Evolutionary conservation across 495 filamentous ascomycete species (phyloP), one percentile per base, ranked within the genome.

Genomic region (Podospora anserina): DNA sequence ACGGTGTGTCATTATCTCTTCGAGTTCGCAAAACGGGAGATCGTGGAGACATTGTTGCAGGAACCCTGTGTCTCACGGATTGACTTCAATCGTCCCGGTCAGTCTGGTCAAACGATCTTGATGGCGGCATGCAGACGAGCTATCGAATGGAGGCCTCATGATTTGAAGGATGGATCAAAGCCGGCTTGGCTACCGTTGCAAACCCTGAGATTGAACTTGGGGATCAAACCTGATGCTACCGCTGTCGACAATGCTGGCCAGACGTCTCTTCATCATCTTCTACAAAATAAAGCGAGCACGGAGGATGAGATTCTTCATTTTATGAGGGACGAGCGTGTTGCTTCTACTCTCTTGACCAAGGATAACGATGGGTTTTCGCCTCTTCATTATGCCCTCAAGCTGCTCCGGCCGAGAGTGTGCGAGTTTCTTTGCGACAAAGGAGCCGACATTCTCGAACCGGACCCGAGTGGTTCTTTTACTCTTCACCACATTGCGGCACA

Each of bases 191-290:
- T 53, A 72, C 70, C 54, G 63, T 78, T 27, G 23, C 61, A 72
- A 3, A 23, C 23, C 23, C 23, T 23, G 23, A 23, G 23, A 23
- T 23, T 23, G 23, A 23, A 23, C 23, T 60, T 53, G 53, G 72
- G 71, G 9, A 32, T 7, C 30, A 32, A 32, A 7, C 72, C 65
- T 2, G 66, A 76, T 69, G 66, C 68, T 5, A 65, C 70, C 3
- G 39, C 62, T 2, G 44, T 73, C 20, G 75, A 78, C 66, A 70
- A 71, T 20, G 53, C 70, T 20, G 72, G 74, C 39, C 67, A 72
- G 28, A 75, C 71, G 28, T 71, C 72, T 16, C 62, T 79, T 4
- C 77, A 79, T 64, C 66, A 72, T 39, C 70, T 79, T 28, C 66
- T 77, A 0, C 63, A 74, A 18, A 71, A 78, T 63, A 49, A 65